Evolutionary conservation across 2,329 filamentous ascomycete genomes (phyloP).

Genomic region (Mariannaea elegans): DNA sequence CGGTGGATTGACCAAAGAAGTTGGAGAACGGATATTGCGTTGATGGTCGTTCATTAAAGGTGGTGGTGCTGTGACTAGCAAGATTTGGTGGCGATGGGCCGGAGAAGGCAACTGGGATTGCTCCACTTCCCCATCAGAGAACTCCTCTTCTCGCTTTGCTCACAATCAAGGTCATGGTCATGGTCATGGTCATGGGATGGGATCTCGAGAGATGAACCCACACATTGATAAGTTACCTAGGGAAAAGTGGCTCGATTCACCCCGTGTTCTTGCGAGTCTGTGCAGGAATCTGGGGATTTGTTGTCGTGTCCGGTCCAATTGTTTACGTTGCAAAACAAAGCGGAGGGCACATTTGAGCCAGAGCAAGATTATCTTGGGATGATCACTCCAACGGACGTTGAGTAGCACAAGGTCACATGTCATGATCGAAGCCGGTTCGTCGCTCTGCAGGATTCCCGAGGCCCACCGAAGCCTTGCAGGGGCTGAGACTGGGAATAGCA

Average conservation of each 20-base stretch:
- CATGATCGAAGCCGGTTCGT: slow-evolving; percentile 4
- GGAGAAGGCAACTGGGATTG: neutral
- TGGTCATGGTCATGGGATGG: neutral
- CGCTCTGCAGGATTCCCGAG: slow-evolving; percentile 14
- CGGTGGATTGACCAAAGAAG: neutral
- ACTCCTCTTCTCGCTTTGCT: neutral
- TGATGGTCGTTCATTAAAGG: neutral
- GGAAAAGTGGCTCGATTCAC: slow-evolving; percentile 22
- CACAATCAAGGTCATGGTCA: neutral
- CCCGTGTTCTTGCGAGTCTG: slow-evolving; percentile 7
- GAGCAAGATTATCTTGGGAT: neutral
- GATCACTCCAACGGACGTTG: neutral
- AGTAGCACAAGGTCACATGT: slow-evolving; percentile 8
- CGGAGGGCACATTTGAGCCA: neutral
- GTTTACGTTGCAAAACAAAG: neutral
- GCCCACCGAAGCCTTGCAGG: slow-evolving; percentile 10
- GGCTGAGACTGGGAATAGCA: slow-evolving; percentile 9
- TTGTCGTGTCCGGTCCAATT: neutral
- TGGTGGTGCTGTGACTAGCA: no score
- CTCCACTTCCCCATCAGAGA: neutral
- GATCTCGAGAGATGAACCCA: neutral
- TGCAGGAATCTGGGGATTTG: slow-evolving; percentile 10
- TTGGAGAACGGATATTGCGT: neutral
- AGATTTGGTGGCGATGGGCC: neutral
- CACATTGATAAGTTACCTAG: no score